Conservation (phyloP, 306 rosid genomes). For the Ziziphus jujuba region DNA sequence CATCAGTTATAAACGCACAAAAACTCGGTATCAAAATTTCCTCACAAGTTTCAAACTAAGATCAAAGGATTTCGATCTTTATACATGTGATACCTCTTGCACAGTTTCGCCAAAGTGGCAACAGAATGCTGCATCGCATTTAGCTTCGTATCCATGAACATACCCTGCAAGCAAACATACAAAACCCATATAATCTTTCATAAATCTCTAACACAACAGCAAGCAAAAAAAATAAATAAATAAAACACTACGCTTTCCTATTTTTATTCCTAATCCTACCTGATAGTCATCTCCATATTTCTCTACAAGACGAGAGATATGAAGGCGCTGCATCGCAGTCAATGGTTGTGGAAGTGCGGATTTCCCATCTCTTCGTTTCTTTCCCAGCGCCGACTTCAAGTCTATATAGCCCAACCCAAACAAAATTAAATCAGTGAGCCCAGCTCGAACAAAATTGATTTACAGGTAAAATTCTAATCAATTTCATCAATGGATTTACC, state of each 20-base stretch:
- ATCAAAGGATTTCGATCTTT: slow-evolving; percentile 55
- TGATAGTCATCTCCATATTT: slow-evolving; percentile 68
- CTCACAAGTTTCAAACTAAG: slow-evolving; percentile 2
- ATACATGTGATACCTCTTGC: slow-evolving; percentile 53
- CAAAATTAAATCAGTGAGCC: no score
- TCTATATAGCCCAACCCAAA: slow-evolving; percentile 34
- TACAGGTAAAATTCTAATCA: background rate
- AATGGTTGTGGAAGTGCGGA: slow-evolving; percentile 59
- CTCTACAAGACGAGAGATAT: slow-evolving; percentile 55
- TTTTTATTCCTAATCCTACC: slow-evolving; percentile 33
- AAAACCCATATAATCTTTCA: slow-evolving; percentile 1
- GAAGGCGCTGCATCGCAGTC: slow-evolving; percentile 72
- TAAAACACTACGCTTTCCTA: no score
- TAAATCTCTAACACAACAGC: no score
- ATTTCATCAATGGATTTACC: no score
- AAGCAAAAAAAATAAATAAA: no score
- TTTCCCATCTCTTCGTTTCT: slow-evolving; percentile 82
- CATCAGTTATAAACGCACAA: no score
- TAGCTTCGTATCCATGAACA: slow-evolving; percentile 85
- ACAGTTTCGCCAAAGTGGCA: slow-evolving; percentile 72
- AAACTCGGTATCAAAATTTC: no score
- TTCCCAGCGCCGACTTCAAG: slow-evolving; percentile 79
- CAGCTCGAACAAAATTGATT: no score
- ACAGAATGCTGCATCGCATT: slow-evolving; percentile 84
- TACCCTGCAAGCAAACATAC: slow-evolving; percentile 47